phyloP scores from a whole-genome alignment of 768 basidiomycete species.

The Pulveroboletus sp. region DNA sequence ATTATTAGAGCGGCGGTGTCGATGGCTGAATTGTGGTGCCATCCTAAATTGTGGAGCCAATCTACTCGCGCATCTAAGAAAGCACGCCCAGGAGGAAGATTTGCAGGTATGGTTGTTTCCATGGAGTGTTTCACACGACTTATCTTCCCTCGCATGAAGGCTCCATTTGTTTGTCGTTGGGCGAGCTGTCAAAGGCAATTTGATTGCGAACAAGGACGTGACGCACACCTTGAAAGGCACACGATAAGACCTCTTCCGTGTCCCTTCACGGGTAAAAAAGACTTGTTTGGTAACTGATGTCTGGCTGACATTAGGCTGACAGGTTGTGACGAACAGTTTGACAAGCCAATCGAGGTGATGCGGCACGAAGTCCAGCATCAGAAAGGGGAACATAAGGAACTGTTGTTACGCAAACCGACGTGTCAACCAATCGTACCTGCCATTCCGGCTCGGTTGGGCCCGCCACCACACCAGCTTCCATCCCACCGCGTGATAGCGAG shows the following conservation, averaged over 20 bases:
- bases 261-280: conserved; percentile 41
- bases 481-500: conserved; percentile 47
- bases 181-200: conserved; percentile 48
- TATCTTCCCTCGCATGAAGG: conserved; percentile 21
- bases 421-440: conserved; percentile 33
- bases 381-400: conserved; percentile 15
- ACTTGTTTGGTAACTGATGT: neutral
- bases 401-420: conserved; percentile 24
- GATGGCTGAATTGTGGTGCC: conserved; percentile 56
- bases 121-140: conserved; percentile 3
- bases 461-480: conserved; percentile 43
- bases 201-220: conserved; percentile 33
- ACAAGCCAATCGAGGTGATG: conserved; percentile 42
- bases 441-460: conserved; percentile 31
- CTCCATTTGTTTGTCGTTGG: conserved; percentile 53
- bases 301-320: conserved; percentile 11
- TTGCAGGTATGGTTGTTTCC: conserved; percentile 23
- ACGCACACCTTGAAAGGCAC: conserved; percentile 54
- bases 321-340: conserved; percentile 55
- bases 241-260: conserved; percentile 27
- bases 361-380: conserved; percentile 46
- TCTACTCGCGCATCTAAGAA: conserved; percentile 47
- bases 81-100: conserved; percentile 33
- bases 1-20: conserved; percentile 46
- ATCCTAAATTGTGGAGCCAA: conserved; percentile 50